Evolutionary conservation across 2,329 filamentous ascomycete species (phyloP), one percentile per base, ranked within the genome.

Genomic region (Drechslera avenae): DNA sequence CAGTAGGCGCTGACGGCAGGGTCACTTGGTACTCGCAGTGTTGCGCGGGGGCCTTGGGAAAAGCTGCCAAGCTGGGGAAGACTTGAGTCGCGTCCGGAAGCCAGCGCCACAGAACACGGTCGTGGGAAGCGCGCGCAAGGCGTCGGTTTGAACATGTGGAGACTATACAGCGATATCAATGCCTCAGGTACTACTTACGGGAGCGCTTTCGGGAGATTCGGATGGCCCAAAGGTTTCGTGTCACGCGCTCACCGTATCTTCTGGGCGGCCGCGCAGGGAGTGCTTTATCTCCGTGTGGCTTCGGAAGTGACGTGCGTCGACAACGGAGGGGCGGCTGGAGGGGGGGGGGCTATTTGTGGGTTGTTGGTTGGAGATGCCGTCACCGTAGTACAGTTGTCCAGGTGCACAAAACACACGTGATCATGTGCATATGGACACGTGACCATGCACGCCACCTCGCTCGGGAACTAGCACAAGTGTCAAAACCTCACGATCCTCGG

Each of bases 191-290:
- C 5, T 28, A 28, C 5, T 10, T 28, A 28, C 23, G 23, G 23
- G 23, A 28, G 5, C 23, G 23, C 32, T 39, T 34, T 30, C 23
- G 47, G 26, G 35, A 53, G 56, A 36, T 39, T 40, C 37, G 36
- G 34, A 49, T 26, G 37, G 51, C 44, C 59, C 56, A 52, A 50
- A 54, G 52, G 41, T 49, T 51, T 50, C 55, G 59, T 47, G 50
- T 61, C 57, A 59, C 51, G 21, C 32, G 37, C 59, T 62, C 59
- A 62, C 59, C 59, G 59, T 54, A 45, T 57, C 48, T 59, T 61
- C 50, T 53, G 41, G 48, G 58, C 56, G 49, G 19, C 35, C 21
- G 43, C 14, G 36, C 28, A 42, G 33, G 48, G 46, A 51, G 46
- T 17, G 48, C 52, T 26, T 9, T 45, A 46, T 46, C 35, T 47